These are phyloP conservation scores for Closterium sp. DNA, from an alignment of 139 green algal genomes.

Conservation along the genomic window DNA sequence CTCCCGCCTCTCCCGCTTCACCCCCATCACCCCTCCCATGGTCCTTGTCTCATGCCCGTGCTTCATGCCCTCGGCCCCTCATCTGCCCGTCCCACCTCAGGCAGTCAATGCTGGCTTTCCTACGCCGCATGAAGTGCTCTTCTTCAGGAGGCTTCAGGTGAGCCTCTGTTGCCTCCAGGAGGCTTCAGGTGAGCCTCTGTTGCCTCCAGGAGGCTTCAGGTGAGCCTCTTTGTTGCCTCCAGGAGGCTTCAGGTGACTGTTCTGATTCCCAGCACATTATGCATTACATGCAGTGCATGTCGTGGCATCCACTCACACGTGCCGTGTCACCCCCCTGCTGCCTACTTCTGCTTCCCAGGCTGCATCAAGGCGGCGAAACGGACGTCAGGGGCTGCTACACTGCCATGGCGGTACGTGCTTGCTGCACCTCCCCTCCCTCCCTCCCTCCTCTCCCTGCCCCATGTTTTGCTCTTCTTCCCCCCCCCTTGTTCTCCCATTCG, in stretches of 20 bases:
- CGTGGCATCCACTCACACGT: too few relatives aligned
- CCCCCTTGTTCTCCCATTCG: slow-evolving; percentile 1
- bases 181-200: slow-evolving; percentile 53
- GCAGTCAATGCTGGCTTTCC: slow-evolving; percentile 63
- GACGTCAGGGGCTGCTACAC: slow-evolving; percentile 91
- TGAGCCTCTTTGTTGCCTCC: not conserved
- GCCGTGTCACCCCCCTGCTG: not conserved
- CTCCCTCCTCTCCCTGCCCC: too few relatives aligned
- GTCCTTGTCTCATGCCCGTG: not conserved
- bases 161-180: not conserved
- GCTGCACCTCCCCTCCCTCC: too few relatives aligned
- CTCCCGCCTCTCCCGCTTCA: not conserved
- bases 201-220: slow-evolving; percentile 51
- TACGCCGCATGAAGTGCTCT: slow-evolving; percentile 72
- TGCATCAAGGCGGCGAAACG: slow-evolving; percentile 88
- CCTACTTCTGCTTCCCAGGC: slow-evolving; percentile 58
- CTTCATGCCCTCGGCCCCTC: too few relatives aligned
- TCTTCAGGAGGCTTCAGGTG: slow-evolving; percentile 60
- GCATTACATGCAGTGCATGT: too few relatives aligned
- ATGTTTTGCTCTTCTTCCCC: not conserved
- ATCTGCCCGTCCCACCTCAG: not conserved
- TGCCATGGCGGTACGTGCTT: slow-evolving; percentile 69
- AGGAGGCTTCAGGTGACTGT: slow-evolving; percentile 59
- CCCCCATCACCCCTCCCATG: not conserved
- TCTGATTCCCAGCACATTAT: too few relatives aligned